Conservation (phyloP, 805 yeast genomes). For the Schwanniomyces occidentalis region DNA sequence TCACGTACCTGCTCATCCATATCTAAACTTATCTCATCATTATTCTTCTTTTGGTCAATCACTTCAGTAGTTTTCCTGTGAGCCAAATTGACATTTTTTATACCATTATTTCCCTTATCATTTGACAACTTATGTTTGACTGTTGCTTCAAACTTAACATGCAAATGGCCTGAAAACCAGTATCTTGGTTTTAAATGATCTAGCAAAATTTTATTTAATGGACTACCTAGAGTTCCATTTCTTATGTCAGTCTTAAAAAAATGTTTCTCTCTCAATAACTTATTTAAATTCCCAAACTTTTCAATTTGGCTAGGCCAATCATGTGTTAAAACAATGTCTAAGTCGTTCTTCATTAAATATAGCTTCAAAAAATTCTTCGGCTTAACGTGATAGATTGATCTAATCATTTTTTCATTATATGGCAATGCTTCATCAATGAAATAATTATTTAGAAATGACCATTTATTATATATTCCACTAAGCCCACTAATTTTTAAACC, state of each 20-base stretch:
- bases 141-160: constrained; percentile 65
- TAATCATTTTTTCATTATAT: constrained; percentile 42
- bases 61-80: no score
- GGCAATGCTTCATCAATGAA: constrained; percentile 49
- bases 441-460: constrained; percentile 38
- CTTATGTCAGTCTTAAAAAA: constrained; percentile 66
- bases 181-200: constrained; percentile 55
- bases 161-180: constrained; percentile 93
- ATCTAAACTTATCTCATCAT: constrained; percentile 21
- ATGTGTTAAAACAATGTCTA: constrained; percentile 72
- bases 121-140: constrained; percentile 44
- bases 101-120: no score
- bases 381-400: constrained; percentile 75
- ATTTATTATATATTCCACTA: constrained; percentile 75
- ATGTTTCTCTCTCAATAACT: constrained; percentile 59
- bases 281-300: constrained; percentile 55
- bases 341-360: constrained; percentile 28
- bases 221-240: constrained; percentile 67
- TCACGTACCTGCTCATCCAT: no score
- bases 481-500: constrained; percentile 80
- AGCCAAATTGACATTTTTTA: no score
- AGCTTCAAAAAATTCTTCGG: constrained; percentile 62
- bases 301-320: constrained; percentile 93
- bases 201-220: constrained; percentile 59
- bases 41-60: constrained; percentile 10